Base-by-base conservation (phyloP, 1,284 basidiomycete genomes). In the Peniophora sp. region DNA sequence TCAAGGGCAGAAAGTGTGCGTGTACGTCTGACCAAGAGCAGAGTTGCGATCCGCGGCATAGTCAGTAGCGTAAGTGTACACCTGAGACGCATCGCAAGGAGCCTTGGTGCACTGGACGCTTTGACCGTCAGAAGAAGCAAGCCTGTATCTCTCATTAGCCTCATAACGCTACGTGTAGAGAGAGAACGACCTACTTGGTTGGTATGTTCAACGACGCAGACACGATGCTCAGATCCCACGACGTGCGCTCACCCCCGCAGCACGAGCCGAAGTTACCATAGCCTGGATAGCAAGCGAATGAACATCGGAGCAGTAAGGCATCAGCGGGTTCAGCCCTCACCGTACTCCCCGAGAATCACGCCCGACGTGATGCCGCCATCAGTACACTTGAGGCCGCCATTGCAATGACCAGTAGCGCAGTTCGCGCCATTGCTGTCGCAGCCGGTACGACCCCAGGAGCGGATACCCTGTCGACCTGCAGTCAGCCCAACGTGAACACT, bases 31-130 rank as follows among this genome's bases (percentile, higher is more conserved):
- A 41, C 39, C 47, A 17, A 52, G 37, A 3, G 54, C 23, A 22
- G 52, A 47, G 58, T 62, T 39, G 58, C 58, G n/a, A 58, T 64
- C 44, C 51, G 57, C 48, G 57, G 62, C n/a, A 60, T 60, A 37
- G 53, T 58, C n/a, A 54, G 53, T 32, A 51, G 52, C 18, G 57
- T n/a, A 49, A 32, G 17, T 24, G 47, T 52, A 57, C 10, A 54
- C 54, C 45, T 57, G 54, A 27, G 53, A 50, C 23, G 35, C 48
- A 23, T 52, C 34, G 48, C 56, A 57, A 24, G 42, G 37, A 3
- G 18, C 15, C 24, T 20, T 24, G 12, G 46, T 47, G 52, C 56
- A 57, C 6, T 14, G 18, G 18, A 57, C 55, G 23, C 32, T 52
- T 49, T 56, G 55, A n/a, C 55, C 55, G 32, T 56, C 55, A 27